Base-by-base conservation (phyloP, 177 flowering plant genomes). In the Telopea speciosissima region DNA sequence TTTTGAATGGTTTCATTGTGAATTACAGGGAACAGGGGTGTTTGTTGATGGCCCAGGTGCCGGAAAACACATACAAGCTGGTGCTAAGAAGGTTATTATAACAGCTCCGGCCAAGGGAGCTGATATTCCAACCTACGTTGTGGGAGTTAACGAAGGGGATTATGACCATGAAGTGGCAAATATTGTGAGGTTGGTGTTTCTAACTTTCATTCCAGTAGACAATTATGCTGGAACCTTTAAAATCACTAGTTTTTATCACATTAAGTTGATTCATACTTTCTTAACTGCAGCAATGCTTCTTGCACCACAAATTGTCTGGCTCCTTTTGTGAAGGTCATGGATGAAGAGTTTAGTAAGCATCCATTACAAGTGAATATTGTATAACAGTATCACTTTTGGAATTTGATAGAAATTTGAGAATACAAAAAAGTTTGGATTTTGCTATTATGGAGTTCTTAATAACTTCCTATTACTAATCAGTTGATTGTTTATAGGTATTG, bases 21-120 rank as follows among this genome's bases (percentile, higher is more conserved):
- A 59, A 52, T 31, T 65, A 5, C 83, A 93, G 97, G 98, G 97
- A 68, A 94, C 98, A 1, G 98, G 98, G 66, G 98, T 94, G 16
- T 94, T 94, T 72, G 98, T 94, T 21, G 98, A 94, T 74, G 97
- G 97, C 0, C 97, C 97, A 12, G 99, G 99, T 59, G 99, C 99
- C 10, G 99, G 99, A 28, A 95, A 95, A 77, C 99, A 95, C 81
- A 86, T 95, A 66, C 97, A 92, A 81, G 99, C 97, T 19, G 99
- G 99, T 70, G 99, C 99, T 8, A 89, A 88, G 93, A 95, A 56
- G 61, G 61, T 56, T 56, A 56, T 56, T n/a, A 56, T 56, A 56
- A 56, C 61, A 56, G 61, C 61, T 56, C 61, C 61, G 21, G 61
- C 61, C 61, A 56, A 56, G 74, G 99, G 99, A 68, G 90, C 97